Evolutionary conservation across 108 stramenopile species (phyloP).

Genomic region (Discostella pseudostelligera): DNA sequence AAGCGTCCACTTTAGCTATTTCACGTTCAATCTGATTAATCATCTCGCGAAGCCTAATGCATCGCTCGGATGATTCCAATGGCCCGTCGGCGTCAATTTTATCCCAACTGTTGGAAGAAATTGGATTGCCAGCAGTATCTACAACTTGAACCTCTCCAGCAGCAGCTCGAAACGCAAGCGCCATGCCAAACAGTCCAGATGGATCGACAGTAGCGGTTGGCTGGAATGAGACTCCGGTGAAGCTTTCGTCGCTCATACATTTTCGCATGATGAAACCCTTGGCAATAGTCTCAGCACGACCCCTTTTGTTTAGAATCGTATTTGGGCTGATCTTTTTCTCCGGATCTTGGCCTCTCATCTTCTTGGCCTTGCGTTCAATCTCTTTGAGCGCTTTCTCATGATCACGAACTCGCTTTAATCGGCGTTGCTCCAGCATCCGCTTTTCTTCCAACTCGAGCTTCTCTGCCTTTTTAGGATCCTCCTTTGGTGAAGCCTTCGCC

Average conservation of each 20-base stretch:
- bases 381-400: conserved; percentile 67
- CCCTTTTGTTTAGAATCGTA: conserved; percentile 52
- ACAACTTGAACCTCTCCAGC: conserved; percentile 75
- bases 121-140: conserved; percentile 49
- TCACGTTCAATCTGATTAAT: conserved; percentile 37
- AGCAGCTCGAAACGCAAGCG: conserved; percentile 83
- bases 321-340: conserved; percentile 28
- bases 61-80: conserved; percentile 59
- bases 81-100: conserved; percentile 60
- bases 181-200: conserved; percentile 74
- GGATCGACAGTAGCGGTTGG: conserved; percentile 70
- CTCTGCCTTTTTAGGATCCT: conserved; percentile 36
- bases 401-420: conserved; percentile 70
- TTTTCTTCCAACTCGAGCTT: conserved; percentile 62
- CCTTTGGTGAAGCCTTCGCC: conserved; percentile 19
- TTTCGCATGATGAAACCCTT: conserved; percentile 68
- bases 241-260: conserved; percentile 49
- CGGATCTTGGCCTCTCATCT: conserved; percentile 28
- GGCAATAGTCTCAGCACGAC: conserved; percentile 72
- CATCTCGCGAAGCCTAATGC: conserved; percentile 39
- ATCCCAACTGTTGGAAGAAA: conserved; percentile 58
- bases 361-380: conserved; percentile 51
- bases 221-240: conserved; percentile 53
- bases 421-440: conserved; percentile 59
- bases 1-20: conserved; percentile 32